Base-by-base conservation (phyloP, 257 asterid species). In the Handroanthus guayacan region DNA sequence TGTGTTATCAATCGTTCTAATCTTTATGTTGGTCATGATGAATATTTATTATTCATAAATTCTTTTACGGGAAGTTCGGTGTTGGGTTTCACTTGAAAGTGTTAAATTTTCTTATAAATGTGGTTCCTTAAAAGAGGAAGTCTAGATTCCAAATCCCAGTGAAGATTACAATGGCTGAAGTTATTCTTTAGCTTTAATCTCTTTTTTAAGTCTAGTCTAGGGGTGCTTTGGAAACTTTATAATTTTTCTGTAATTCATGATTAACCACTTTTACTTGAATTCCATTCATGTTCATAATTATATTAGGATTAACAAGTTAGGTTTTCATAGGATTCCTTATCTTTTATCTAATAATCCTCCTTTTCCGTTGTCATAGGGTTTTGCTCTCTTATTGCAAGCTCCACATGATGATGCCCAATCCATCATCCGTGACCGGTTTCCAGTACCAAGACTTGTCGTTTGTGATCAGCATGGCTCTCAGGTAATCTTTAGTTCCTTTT, bases 381-480 rank as follows among this genome's bases (percentile, higher is more conserved):
- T 95, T 83, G 90, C 97, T n/a, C 91, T 79, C 69, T 81, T 95
- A 60, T 87, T 95, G 84, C 93, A 89, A 87, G 96, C 91, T 82
- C 98, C 99, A 31, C 93, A 89, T 66, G 97, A 90, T 67, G 99
- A 93, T 76, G 96, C 99, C 14, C 90, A 87, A 70, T 73, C 81
- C 54, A 91, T 95, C 51, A 86, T 95, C 69, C 92, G 82, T 1
- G 99, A 95, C 17, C 94, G 99, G 48, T 95, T 93, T 82, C 99
- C 99, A 54, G 91, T 85, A 25, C 99, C 99, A 52, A 90, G 99
- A 84, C 92, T 93, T 77, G 99, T 95, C 77, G 88, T 93, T 57
- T 95, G 99, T 76, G 99, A 95, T 89, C 99, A 95, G 81, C 98
- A 95, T 82, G 98, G 98, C 77, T 95, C 99, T 52, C 99, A 95